Base-by-base conservation (phyloP, 2,329 filamentous ascomycete species). In the Remersonia thermophila region DNA sequence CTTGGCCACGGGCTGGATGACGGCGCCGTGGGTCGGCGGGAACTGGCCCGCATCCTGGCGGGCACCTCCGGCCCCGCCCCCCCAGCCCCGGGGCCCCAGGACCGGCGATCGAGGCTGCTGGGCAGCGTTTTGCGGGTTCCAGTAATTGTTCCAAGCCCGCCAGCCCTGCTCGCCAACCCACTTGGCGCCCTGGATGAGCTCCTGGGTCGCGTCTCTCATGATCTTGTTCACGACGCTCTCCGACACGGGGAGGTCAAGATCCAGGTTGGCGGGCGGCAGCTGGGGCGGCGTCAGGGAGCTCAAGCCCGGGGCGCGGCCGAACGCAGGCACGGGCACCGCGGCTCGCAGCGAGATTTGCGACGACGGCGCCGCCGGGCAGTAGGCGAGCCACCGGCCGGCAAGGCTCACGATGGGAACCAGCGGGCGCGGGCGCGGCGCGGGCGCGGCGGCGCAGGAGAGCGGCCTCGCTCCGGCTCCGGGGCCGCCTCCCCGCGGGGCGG, bases 71-170 rank as follows among this genome's bases (percentile, higher is more conserved):
- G n/a, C n/a, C n/a, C n/a, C n/a, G n/a, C 66, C 54, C 23, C 62
- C 51, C 66, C 71, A 74, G 16, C 64, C 62, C 45, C 65, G 62
- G 14, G 67, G 50, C 44, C 60, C 48, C 13, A 58, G 49, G 1
- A 58, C 54, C 20, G 62, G 54, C 33, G 70, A 67, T 43, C 65
- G 59, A 15, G 59, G 52, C 44, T 63, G 60, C 44, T 65, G 66
- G 20, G 20, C 9, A 9, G 20, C 9, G 20, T 5, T 23, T 37
- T 49, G 63, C 46, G 39, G 64, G 54, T 81, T 84, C 73, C 82
- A 86, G 59, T 91, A 89, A 50, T 71, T 80, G 51, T 84, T 85
- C 71, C 82, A 84, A 8, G 79, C 78, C 52, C 84, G 78, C 51
- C 77, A 67, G 15, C 83, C 76, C 52, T 86, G 81, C 51, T 86